These are phyloP conservation scores for Daldinia bambusicola DNA, from an alignment of 495 filamentous ascomycete genomes.

Conservation along the genomic window DNA sequence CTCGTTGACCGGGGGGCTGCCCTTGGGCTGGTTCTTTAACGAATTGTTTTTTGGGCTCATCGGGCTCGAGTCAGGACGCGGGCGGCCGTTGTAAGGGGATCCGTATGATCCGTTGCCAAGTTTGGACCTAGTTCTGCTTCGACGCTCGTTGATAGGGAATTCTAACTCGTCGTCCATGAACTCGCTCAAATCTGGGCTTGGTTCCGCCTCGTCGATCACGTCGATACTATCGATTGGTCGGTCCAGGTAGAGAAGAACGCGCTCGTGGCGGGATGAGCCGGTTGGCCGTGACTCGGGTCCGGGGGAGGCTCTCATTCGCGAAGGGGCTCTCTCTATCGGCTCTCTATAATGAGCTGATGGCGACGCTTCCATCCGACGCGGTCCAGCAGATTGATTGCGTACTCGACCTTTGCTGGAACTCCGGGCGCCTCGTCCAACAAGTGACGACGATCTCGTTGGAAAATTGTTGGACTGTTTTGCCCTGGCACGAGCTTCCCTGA, in stretches of 20 bases:
- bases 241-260: conserved; percentile 49
- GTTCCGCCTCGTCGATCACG: conserved; percentile 48
- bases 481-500: conserved; percentile 23
- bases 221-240: conserved; percentile 42
- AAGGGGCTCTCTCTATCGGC: conserved; percentile 32
- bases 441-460: conserved; percentile 32
- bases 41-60: conserved; percentile 23
- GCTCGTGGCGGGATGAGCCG: conserved; percentile 41
- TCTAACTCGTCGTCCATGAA: conserved; percentile 51
- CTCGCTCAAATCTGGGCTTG: conserved; percentile 53
- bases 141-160: conserved; percentile 39
- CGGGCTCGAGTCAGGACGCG: conserved; percentile 42
- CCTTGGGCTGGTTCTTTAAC: conserved; percentile 19
- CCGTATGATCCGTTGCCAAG: conserved; percentile 14
- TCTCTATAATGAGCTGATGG: conserved; percentile 42
- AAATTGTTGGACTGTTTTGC: conserved; percentile 21
- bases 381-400: conserved; percentile 29
- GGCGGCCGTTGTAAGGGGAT: conserved; percentile 18
- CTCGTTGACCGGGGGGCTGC: conserved; percentile 1
- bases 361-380: conserved; percentile 20
- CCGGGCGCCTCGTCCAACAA: conserved; percentile 15
- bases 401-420: conserved; percentile 10
- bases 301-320: conserved; percentile 12
- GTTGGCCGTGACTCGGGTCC: conserved; percentile 22
- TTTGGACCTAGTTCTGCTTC: conserved; percentile 36